Conservation (phyloP, 2,329 filamentous ascomycete species). For the Fusarium nematophilum region DNA sequence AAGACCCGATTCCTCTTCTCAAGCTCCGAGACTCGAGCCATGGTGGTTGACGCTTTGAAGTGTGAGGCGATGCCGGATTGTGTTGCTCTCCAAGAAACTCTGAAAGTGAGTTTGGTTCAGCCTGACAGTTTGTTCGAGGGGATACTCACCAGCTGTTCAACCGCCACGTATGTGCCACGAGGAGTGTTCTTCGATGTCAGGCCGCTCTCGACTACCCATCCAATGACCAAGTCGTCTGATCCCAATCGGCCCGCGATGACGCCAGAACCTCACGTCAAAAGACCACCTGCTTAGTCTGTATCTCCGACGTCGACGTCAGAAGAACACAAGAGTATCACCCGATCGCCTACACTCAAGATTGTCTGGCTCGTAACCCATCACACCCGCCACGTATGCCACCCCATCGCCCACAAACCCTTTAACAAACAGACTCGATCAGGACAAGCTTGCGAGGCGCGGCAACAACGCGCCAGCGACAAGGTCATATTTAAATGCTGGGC, state of each 20-base stretch:
- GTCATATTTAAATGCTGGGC: slow-evolving; percentile 35
- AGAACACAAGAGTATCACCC: slow-evolving; percentile 2
- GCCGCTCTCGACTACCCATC: neutral
- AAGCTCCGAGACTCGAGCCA: no score
- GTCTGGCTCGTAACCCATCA: slow-evolving; percentile 7
- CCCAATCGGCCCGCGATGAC: slow-evolving; percentile 8
- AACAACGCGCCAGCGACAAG: slow-evolving; percentile 31
- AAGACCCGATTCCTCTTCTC: no score
- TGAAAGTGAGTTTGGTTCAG: no score
- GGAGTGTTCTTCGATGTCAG: neutral
- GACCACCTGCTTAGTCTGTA: neutral
- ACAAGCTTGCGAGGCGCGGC: slow-evolving; percentile 23
- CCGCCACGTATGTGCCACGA: neutral
- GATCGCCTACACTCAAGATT: slow-evolving; percentile 20
- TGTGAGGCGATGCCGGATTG: no score
- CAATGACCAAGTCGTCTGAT: neutral
- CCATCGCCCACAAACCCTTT: neutral
- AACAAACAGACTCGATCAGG: slow-evolving; percentile 3
- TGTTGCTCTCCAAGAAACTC: no score
- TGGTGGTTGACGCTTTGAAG: no score
- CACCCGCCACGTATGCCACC: neutral
- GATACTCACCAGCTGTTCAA: no score
- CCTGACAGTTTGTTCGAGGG: no score
- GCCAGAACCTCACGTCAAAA: neutral
- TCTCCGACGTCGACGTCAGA: neutral